These are phyloP conservation scores for Sphaerulina populicola DNA, from an alignment of 2,329 filamentous ascomycete genomes.

Conservation along the genomic window DNA sequence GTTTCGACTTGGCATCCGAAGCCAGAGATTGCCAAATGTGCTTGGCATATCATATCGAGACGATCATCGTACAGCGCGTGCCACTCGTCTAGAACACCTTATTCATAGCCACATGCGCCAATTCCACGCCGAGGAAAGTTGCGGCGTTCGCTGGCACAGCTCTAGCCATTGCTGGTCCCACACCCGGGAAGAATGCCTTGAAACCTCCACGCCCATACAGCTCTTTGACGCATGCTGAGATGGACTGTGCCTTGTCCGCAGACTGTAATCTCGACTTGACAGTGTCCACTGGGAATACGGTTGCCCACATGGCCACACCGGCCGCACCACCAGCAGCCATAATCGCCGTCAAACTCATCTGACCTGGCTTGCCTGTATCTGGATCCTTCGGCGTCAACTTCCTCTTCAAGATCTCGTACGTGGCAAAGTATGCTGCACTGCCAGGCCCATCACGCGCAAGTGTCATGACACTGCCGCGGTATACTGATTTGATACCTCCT, in stretches of 20 bases:
- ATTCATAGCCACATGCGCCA: slow-evolving; percentile 75
- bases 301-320: slow-evolving; percentile 98
- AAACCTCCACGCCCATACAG: slow-evolving; percentile 77
- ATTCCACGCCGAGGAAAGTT: slow-evolving; percentile 79
- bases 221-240: slow-evolving; percentile 69
- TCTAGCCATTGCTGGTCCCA: slow-evolving; percentile 83
- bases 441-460: slow-evolving; percentile 90
- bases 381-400: slow-evolving; percentile 74
- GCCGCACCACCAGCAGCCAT: slow-evolving; percentile 81
- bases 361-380: slow-evolving; percentile 59
- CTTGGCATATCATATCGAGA: not conserved
- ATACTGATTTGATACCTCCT: slow-evolving; percentile 83
- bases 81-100: slow-evolving; percentile 51
- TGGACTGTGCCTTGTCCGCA: slow-evolving; percentile 72
- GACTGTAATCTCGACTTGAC: slow-evolving; percentile 92
- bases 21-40: not conserved
- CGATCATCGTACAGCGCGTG: not conserved
- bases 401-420: slow-evolving; percentile 93
- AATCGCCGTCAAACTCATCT: slow-evolving; percentile 73
- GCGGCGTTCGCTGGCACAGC: slow-evolving; percentile 95
- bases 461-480: slow-evolving; percentile 83
- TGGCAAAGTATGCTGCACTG: slow-evolving; percentile 89
- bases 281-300: slow-evolving; percentile 94
- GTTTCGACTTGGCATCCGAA: too few species aligned
- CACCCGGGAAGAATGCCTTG: slow-evolving; percentile 94